Evolutionary conservation across 306 rosid genomes (phyloP).

Genomic region (Dalbergia oliveri): DNA sequence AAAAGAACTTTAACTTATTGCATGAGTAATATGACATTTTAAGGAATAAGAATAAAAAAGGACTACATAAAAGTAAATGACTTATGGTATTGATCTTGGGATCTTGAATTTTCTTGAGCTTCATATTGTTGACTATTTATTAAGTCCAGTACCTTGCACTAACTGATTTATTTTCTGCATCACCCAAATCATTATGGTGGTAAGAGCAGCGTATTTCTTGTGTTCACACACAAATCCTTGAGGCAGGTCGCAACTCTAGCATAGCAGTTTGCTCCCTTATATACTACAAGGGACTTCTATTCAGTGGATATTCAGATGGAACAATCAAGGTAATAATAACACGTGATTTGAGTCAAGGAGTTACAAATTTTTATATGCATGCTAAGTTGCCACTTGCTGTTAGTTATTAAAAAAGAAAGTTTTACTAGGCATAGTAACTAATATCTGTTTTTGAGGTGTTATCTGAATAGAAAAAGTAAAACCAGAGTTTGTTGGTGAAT

Average conservation of each 20-base stretch:
- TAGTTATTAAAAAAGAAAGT: neutral
- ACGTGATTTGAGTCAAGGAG: slow-evolving; percentile 10
- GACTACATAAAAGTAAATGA: slow-evolving; percentile 5
- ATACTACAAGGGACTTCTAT: slow-evolving; percentile 79
- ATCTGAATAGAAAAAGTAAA: slow-evolving; percentile 31
- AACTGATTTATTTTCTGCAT: slow-evolving; percentile 43
- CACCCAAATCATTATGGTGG: slow-evolving; percentile 50
- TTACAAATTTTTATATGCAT: slow-evolving; percentile 16
- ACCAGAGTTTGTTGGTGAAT: slow-evolving; percentile 35
- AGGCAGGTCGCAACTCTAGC: slow-evolving; percentile 63
- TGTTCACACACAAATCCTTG: slow-evolving; percentile 84
- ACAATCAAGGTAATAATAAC: slow-evolving; percentile 67
- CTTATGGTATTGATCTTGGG: slow-evolving; percentile 5
- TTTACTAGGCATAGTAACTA: slow-evolving; percentile 12
- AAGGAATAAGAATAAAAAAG: neutral
- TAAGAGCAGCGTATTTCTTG: slow-evolving; percentile 87
- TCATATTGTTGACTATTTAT: slow-evolving; percentile 14
- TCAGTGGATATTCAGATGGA: slow-evolving; percentile 84
- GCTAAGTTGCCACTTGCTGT: slow-evolving; percentile 12
- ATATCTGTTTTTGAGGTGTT: slow-evolving; percentile 14
- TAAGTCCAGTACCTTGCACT: slow-evolving; percentile 32
- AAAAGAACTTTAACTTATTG: slow-evolving; percentile 1
- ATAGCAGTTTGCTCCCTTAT: slow-evolving; percentile 76
- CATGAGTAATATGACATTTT: neutral
- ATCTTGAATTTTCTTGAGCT: slow-evolving; percentile 21